A percentile compares a stretch with the other conserved stretches of the same genome.
phyloP scores from a whole-genome alignment of 441 rosid species.

The Bocquillonia castaneifolia region DNA sequence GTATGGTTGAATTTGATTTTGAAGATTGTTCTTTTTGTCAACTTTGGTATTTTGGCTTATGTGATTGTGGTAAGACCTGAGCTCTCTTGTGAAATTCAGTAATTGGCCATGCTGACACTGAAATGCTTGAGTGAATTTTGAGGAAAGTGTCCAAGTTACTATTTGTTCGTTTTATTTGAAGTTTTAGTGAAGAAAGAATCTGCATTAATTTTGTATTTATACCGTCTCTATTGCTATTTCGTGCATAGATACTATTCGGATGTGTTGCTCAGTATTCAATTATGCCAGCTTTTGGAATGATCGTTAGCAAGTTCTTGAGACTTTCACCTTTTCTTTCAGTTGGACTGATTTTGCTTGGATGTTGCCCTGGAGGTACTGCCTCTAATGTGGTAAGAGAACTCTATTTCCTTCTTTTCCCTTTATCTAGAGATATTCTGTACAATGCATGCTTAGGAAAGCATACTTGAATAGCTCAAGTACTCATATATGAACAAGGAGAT shows the following conservation, averaged over 20 bases:
- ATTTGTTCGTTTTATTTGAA: background rate
- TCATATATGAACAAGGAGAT: too few species aligned
- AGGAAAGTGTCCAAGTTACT: background rate
- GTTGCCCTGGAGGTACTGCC: conserved; percentile 71
- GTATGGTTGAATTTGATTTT: background rate
- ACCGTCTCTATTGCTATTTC: conserved; percentile 11
- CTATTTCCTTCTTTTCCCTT: conserved; percentile 6
- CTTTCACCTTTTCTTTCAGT: conserved; percentile 59
- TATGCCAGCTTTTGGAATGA: conserved; percentile 50
- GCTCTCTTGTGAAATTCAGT: background rate
- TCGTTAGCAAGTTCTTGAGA: conserved; percentile 45
- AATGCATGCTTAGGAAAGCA: conserved; percentile 2
- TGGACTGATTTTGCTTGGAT: conserved; percentile 54
- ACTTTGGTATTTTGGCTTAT: background rate
- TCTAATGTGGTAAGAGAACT: conserved; percentile 55
- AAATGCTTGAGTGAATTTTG: background rate
- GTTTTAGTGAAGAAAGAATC: background rate
- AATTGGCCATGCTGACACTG: background rate
- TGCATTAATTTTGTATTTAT: background rate
- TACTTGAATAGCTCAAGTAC: too few species aligned
- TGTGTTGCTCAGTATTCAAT: conserved; percentile 53
- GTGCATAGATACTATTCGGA: conserved; percentile 57
- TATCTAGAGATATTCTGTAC: background rate
- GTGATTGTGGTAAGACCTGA: background rate
- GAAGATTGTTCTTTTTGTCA: background rate